Percentiles rank a stretch among this genome's conserved stretches.
These are phyloP conservation scores for Viridothelium virens DNA, from an alignment of 495 filamentous ascomycete genomes.

Conservation along the genomic window DNA sequence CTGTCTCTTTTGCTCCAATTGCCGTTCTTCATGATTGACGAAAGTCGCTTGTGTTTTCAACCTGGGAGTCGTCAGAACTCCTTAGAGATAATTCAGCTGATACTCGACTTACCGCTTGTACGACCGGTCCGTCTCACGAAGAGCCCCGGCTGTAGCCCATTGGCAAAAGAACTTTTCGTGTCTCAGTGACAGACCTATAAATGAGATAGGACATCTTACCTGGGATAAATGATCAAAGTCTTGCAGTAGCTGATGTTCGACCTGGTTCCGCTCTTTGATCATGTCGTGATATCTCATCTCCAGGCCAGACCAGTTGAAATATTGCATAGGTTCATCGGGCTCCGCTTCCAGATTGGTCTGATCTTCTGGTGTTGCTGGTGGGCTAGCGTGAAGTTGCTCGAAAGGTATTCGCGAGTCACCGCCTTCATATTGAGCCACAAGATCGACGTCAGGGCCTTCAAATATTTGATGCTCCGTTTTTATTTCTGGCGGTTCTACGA, in stretches of 20 bases:
- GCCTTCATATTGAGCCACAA: background rate
- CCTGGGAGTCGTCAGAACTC: constrained; percentile 14
- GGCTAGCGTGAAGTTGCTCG: background rate
- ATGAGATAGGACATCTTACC: background rate
- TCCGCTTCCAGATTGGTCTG: background rate
- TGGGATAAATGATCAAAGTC: constrained; percentile 24
- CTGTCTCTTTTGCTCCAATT: constrained; percentile 23
- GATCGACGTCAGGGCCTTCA: background rate
- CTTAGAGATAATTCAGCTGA: background rate
- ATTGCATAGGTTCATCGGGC: constrained; percentile 18
- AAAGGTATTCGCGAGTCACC: background rate
- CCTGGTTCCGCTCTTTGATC: constrained; percentile 17
- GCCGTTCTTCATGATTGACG: constrained; percentile 23
- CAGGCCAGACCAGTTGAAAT: constrained; percentile 24
- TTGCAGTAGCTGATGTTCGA: constrained; percentile 17
- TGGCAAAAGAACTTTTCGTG: background rate
- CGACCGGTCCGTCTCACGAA: constrained; percentile 21
- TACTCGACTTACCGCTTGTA: constrained; percentile 22
- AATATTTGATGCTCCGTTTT: background rate
- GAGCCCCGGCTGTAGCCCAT: constrained; percentile 2
- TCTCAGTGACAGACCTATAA: background rate
- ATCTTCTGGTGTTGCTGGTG: constrained; percentile 3
- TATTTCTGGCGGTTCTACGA: background rate
- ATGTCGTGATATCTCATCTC: constrained; percentile 20
- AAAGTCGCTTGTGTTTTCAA: constrained; percentile 25